Conservation (phyloP, 2,329 filamentous ascomycete species). For the Fusarium albosuccineum region DNA sequence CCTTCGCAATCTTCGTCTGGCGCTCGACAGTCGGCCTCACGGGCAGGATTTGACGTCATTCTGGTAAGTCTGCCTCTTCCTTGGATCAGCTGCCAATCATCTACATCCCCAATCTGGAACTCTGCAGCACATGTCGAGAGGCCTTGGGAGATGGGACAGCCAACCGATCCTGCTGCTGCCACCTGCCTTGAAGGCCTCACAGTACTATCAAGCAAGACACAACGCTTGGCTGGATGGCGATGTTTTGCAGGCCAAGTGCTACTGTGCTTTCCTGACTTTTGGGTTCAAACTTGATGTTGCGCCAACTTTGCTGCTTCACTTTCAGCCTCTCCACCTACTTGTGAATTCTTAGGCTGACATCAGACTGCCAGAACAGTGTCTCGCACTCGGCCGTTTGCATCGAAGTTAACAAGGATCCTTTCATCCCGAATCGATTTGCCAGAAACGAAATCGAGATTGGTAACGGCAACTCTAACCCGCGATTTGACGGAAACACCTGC, state of each 20-base stretch:
- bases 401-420: constrained; percentile 1
- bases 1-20: constrained; percentile 14
- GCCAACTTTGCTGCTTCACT: constrained; percentile 13
- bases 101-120: constrained; percentile 25
- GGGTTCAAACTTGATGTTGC: not conserved
- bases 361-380: constrained; percentile 1
- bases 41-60: constrained; percentile 44
- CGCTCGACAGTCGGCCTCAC: constrained; percentile 19
- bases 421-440: not conserved
- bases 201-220: not conserved
- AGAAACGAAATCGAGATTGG: not conserved
- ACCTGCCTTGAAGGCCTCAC: not conserved
- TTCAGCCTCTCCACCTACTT: constrained; percentile 1
- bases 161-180: constrained; percentile 3
- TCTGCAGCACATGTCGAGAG: constrained; percentile 22
- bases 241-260: constrained; percentile 10
- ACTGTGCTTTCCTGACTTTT: not conserved
- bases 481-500: constrained; percentile 1
- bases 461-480: not conserved
- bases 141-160: constrained; percentile 12
- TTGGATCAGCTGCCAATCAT: constrained; percentile 32
- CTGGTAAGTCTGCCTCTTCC: constrained; percentile 39
- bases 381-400: not conserved
- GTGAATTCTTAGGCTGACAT: constrained; percentile 26
- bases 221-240: constrained; percentile 10